Evolutionary conservation across 345 rosid genomes (phyloP).

Genomic region (Balakata baccata): DNA sequence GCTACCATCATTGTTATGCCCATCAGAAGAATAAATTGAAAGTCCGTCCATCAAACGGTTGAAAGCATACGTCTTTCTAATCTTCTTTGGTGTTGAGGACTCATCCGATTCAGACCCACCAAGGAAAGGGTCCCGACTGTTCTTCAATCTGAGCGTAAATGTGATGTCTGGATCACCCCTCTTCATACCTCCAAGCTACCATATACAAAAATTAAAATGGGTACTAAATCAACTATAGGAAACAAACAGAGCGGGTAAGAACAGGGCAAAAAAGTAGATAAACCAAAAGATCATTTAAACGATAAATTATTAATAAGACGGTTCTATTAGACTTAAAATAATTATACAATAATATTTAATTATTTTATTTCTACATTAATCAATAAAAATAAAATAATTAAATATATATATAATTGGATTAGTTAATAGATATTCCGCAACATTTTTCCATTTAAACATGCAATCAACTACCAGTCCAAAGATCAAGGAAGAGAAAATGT

Average conservation of each 20-base stretch:
- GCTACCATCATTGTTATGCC: slow-evolving; percentile 21
- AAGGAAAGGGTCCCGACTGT: slow-evolving; percentile 36
- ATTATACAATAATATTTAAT: too few relatives aligned
- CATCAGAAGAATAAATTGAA: slow-evolving; percentile 39
- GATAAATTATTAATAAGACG: too few relatives aligned
- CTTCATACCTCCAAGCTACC: slow-evolving; percentile 72
- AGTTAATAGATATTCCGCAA: too few relatives aligned
- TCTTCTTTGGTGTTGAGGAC: slow-evolving; percentile 69
- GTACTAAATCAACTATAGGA: background rate
- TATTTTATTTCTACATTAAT: too few relatives aligned
- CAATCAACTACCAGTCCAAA: too few relatives aligned
- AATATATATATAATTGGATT: too few relatives aligned
- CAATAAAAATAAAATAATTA: too few relatives aligned
- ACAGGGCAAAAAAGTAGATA: slow-evolving; percentile 3
- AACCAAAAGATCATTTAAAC: background rate
- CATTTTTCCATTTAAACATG: too few relatives aligned
- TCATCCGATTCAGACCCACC: slow-evolving; percentile 69
- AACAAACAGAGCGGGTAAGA: slow-evolving; percentile 9
- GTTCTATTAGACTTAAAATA: too few relatives aligned
- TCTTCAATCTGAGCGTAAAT: slow-evolving; percentile 51
- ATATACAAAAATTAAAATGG: background rate
- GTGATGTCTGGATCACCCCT: slow-evolving; percentile 59
- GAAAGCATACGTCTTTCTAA: slow-evolving; percentile 51
- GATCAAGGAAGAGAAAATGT: too few relatives aligned
- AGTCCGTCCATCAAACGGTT: slow-evolving; percentile 60